A percentile compares a stretch with the other conserved stretches of the same genome.
Conservation (phyloP, 2,329 filamentous ascomycete species). For the Colletotrichum destructivum region DNA sequence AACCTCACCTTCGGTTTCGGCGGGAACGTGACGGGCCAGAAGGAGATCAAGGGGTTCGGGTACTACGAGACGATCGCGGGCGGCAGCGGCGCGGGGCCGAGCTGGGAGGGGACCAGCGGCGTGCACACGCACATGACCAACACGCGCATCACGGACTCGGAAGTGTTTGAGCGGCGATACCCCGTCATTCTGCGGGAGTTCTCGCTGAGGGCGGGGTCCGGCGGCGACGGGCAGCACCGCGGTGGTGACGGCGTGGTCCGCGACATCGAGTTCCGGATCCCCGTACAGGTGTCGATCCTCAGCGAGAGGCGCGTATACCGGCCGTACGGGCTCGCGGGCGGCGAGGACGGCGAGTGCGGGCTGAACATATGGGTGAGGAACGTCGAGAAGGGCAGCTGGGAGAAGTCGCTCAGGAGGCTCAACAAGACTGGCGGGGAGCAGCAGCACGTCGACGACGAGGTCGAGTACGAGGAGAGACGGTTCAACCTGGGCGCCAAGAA, state of each 20-base stretch:
- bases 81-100: conserved; percentile 79
- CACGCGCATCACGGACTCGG: conserved; percentile 77
- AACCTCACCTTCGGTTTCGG: conserved; percentile 88
- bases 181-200: conserved; percentile 82
- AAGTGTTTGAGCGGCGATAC: conserved; percentile 68
- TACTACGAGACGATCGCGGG: conserved; percentile 74
- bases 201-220: conserved; percentile 73
- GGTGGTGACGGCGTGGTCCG: conserved; percentile 83
- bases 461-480: conserved; percentile 70
- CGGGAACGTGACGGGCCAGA: conserved; percentile 56
- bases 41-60: conserved; percentile 58
- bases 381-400: conserved; percentile 71
- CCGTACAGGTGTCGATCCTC: conserved; percentile 83
- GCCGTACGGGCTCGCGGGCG: conserved; percentile 86
- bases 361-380: conserved; percentile 90
- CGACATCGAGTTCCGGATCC: conserved; percentile 85
- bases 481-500: conserved; percentile 87
- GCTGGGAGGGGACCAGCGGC: conserved; percentile 60
- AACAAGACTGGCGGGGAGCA: conserved; percentile 41
- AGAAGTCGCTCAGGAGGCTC: conserved; percentile 59
- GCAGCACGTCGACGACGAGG: conserved; percentile 46
- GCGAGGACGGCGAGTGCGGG: conserved; percentile 83
- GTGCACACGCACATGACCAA: conserved; percentile 78
- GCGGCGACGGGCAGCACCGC: conserved; percentile 75
- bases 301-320: conserved; percentile 84